Base-by-base conservation (phyloP, 2,329 filamentous ascomycete genomes). In the Colletotrichum limetticola region DNA sequence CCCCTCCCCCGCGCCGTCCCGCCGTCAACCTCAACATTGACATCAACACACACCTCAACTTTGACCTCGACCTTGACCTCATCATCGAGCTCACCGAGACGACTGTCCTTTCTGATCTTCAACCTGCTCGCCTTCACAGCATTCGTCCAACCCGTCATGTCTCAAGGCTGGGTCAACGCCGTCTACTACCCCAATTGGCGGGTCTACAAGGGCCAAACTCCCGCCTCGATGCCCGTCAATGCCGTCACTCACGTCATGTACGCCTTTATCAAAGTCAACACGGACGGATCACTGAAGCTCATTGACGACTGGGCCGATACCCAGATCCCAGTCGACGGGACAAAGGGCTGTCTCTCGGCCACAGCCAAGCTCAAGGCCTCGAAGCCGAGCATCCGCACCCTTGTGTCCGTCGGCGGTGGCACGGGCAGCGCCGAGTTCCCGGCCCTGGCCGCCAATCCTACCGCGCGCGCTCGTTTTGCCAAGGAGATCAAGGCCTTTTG, bases 111-210 rank as follows among this genome's bases (percentile, higher is more conserved):
- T 28, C 37, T 60, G 12, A 19, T 66, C 30, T 16, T 57, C 9
- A 56, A 26, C 3, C 2, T 71, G 9, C 5, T 66, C 26, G 12
- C 24, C 3, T 14, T 65, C 28, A 46, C 56, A 12, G 16, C n/a
- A 16, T 53, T 70, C 26, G 35, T 64, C 32, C 42, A 32, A 32
- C 53, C 66, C 58, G 55, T 26, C 68, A 75, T 75, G 74, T 72
- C 68, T 30, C 62, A 71, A 9, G 63, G 68, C 24, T 72, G 78
- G 61, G 78, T 78, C 65, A 84, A 84, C 59, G 82, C 82, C 16
- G 82, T 91, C 1, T 92, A 92, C 81, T 93, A 92, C 79, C 90
- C 91, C 5, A 92, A 91, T 75, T 92, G 90, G 90, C 84, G 86
- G 68, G 86, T 91, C 69, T 92, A 92, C 81, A 86, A 86, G 72